A percentile compares a stretch with the other conserved stretches of the same genome.
phyloP scores from a whole-genome alignment of 768 basidiomycete species.

The Leccinum imitatum region DNA sequence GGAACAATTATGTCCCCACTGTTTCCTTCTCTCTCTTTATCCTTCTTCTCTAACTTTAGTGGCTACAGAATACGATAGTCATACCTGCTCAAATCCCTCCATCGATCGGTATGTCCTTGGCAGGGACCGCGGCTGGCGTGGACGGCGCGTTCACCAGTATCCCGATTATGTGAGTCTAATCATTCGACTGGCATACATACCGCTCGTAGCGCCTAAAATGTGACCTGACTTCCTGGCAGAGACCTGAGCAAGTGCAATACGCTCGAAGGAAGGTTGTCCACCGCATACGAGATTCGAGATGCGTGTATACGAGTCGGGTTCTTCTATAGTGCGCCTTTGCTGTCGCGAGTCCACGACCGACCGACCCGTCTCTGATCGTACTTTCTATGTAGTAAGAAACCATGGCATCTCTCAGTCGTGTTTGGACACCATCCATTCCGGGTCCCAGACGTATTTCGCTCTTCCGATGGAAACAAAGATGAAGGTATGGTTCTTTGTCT shows the following conservation, averaged over 20 bases:
- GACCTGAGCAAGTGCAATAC: constrained; percentile 21
- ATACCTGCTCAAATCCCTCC: neutral
- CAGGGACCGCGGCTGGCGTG: constrained; percentile 15
- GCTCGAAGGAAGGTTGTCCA: constrained; percentile 34
- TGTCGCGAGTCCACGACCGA: neutral
- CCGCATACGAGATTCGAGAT: constrained; percentile 62
- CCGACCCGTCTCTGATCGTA: neutral
- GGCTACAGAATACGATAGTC: too few relatives aligned
- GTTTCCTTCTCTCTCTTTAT: too few relatives aligned
- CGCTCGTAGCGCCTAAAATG: neutral
- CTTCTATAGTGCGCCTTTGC: constrained; percentile 60
- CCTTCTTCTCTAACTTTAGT: too few relatives aligned
- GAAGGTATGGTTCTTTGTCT: constrained; percentile 43
- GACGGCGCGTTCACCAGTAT: constrained; percentile 24
- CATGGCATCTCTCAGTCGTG: constrained; percentile 64
- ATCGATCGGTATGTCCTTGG: constrained; percentile 24
- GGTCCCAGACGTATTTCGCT: constrained; percentile 62
- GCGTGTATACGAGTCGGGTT: constrained; percentile 85
- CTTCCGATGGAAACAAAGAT: constrained; percentile 63
- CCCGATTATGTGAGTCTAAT: constrained; percentile 28
- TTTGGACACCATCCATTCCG: constrained; percentile 45
- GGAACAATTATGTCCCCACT: too few relatives aligned
- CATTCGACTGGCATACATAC: neutral
- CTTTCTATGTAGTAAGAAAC: constrained; percentile 57
- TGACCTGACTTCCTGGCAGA: constrained; percentile 7